Percentiles rank a stretch among this genome's conserved stretches.
These are phyloP conservation scores for Aspergillus tubingensis DNA, from an alignment of 2,329 filamentous ascomycete genomes.

Conservation along the genomic window DNA sequence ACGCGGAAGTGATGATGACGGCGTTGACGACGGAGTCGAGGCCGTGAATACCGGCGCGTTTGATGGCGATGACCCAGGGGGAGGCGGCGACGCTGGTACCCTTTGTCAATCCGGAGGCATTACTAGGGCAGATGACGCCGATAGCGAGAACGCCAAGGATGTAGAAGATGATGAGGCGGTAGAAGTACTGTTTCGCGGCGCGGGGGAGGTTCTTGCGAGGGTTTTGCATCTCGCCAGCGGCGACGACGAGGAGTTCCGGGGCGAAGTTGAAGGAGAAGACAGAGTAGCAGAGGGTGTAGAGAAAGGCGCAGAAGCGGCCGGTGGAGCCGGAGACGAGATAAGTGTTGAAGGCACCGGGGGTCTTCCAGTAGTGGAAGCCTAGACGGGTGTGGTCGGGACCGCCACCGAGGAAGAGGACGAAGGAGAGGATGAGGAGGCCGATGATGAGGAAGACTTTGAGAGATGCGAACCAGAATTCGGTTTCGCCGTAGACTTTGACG, in stretches of 20 bases:
- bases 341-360: conserved; percentile 67
- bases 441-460: conserved; percentile 10
- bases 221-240: conserved; percentile 68
- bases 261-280: conserved; percentile 63
- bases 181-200: conserved; percentile 75
- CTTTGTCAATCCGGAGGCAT: conserved; percentile 57
- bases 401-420: conserved; percentile 77
- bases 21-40: conserved; percentile 72
- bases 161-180: conserved; percentile 74
- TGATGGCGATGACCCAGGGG: conserved; percentile 68
- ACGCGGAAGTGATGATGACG: conserved; percentile 66
- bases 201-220: conserved; percentile 68
- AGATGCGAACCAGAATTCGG: conserved; percentile 10
- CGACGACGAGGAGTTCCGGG: conserved; percentile 63
- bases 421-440: conserved; percentile 58
- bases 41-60: conserved; percentile 60
- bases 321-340: conserved; percentile 62
- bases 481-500: conserved; percentile 48
- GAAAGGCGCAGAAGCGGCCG: conserved; percentile 55
- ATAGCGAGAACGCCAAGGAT: conserved; percentile 70
- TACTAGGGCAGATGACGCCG: conserved; percentile 68
- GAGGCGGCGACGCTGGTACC: conserved; percentile 49
- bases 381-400: conserved; percentile 70
- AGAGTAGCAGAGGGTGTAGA: conserved; percentile 72
- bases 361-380: conserved; percentile 65